These are phyloP conservation scores for Ganoderma sp. DNA, from an alignment of 1,284 basidiomycete genomes.

Conservation along the genomic window DNA sequence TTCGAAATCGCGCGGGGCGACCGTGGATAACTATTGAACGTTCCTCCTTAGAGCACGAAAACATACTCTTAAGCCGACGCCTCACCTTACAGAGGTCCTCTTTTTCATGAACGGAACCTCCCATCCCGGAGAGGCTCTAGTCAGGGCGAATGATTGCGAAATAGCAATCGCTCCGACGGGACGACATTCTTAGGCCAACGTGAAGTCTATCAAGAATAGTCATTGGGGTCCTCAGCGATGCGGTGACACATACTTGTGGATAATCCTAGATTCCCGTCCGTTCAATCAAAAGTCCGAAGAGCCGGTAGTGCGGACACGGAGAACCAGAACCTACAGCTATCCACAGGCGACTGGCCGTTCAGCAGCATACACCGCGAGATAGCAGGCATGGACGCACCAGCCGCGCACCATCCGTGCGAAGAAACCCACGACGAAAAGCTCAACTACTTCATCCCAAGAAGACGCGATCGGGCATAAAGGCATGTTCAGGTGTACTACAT, in stretches of 20 bases:
- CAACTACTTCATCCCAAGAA: not conserved
- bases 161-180: no score
- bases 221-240: no score
- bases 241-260: no score
- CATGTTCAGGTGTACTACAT: slow-evolving; percentile 19
- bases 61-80: no score
- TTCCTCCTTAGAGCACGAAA: not conserved
- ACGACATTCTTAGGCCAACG: no score
- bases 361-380: not conserved
- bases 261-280: no score
- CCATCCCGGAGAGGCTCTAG: not conserved
- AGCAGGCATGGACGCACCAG: not conserved
- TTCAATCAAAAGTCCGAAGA: no score
- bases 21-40: not conserved
- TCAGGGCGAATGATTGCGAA: not conserved
- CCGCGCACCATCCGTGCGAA: no score
- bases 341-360: not conserved
- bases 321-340: no score
- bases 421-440: not conserved
- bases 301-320: no score
- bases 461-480: not conserved
- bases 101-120: not conserved
- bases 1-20: not conserved
- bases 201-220: no score
- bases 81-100: not conserved